These are phyloP conservation scores for Oleoguttula mirabilis DNA, from an alignment of 495 filamentous ascomycete species.

Conservation along the genomic window DNA sequence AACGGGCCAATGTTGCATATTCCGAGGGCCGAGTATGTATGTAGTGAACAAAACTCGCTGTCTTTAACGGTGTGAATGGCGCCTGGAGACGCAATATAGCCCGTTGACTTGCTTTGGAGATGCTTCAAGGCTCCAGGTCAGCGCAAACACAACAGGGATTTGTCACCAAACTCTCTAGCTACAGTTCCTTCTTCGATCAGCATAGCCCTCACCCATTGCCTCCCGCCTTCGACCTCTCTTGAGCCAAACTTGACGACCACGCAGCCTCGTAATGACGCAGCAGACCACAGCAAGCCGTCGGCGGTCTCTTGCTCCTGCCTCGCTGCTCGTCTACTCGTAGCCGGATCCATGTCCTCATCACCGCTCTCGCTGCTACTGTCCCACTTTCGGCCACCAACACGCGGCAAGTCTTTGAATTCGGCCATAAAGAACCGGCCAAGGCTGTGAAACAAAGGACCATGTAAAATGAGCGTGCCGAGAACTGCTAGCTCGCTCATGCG, in stretches of 20 bases:
- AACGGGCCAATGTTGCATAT: too few relatives aligned
- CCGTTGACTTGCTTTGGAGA: too few relatives aligned
- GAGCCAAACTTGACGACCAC: constrained; percentile 79
- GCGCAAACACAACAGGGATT: constrained; percentile 46
- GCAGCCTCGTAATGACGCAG: constrained; percentile 68
- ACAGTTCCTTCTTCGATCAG: constrained; percentile 48
- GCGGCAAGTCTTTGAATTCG: constrained; percentile 62
- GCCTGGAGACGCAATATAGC: too few relatives aligned
- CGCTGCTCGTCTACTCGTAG: constrained; percentile 30
- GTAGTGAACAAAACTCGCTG: too few relatives aligned
- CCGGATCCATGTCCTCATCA: constrained; percentile 24
- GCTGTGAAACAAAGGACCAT: constrained; percentile 55
- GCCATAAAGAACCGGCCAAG: constrained; percentile 59
- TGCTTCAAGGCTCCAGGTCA: too few relatives aligned
- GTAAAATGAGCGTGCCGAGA: constrained; percentile 72
- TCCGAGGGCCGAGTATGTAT: too few relatives aligned
- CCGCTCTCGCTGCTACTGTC: constrained; percentile 17
- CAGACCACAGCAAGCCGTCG: constrained; percentile 60
- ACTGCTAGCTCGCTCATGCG: constrained; percentile 57
- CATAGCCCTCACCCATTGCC: constrained; percentile 47
- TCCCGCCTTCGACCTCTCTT: constrained; percentile 47
- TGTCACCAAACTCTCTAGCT: constrained; percentile 47
- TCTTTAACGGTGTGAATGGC: too few relatives aligned
- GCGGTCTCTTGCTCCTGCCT: constrained; percentile 41
- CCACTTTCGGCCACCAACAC: constrained; percentile 72